Conservation (phyloP, 1,139 yeast genomes). For the Hemisphaericaspora xylanilytica region DNA sequence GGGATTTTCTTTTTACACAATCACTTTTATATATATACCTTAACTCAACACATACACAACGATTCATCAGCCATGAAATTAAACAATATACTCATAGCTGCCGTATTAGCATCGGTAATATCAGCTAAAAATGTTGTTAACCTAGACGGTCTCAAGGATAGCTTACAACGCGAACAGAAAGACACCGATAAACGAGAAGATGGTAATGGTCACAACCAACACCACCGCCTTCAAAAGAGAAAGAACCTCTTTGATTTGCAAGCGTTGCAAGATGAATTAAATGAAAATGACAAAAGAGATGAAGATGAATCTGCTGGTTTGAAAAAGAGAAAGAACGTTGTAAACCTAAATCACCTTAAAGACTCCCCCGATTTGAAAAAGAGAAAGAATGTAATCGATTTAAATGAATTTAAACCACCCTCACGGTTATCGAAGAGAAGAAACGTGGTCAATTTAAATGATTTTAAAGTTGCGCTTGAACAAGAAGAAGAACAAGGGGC, state of each 20-base stretch:
- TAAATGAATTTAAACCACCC: slow-evolving; percentile 14
- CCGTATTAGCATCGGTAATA: slow-evolving; percentile 7
- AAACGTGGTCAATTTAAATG: slow-evolving; percentile 18
- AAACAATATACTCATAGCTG: slow-evolving; percentile 4
- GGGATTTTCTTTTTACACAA: too few species aligned
- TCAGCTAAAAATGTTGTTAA: slow-evolving; percentile 20
- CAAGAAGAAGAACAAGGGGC: too few species aligned
- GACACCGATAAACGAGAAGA: slow-evolving; percentile 16
- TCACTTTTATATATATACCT: too few species aligned
- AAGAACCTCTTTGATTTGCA: too few species aligned
- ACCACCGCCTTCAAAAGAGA: slow-evolving; percentile 18
- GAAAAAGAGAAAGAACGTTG: slow-evolving; percentile 21
- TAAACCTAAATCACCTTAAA: slow-evolving; percentile 17
- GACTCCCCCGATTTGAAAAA: slow-evolving; percentile 13
- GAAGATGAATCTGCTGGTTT: slow-evolving; percentile 9
- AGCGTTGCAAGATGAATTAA: too few species aligned
- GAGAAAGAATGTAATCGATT: slow-evolving; percentile 22
- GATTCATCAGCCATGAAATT: slow-evolving; percentile 8
- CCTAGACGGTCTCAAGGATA: slow-evolving; percentile 8
- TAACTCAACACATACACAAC: too few species aligned
- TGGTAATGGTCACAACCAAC: slow-evolving; percentile 1
- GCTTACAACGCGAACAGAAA: slow-evolving; percentile 2
- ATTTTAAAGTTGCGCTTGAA: slow-evolving; percentile 10
- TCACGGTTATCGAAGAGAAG: slow-evolving; percentile 17
- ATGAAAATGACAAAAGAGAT: slow-evolving; percentile 8